Evolutionary conservation across 2,329 filamentous ascomycete species (phyloP), one percentile per base, ranked within the genome.

Genomic region (Tolypocladium guangdongense): DNA sequence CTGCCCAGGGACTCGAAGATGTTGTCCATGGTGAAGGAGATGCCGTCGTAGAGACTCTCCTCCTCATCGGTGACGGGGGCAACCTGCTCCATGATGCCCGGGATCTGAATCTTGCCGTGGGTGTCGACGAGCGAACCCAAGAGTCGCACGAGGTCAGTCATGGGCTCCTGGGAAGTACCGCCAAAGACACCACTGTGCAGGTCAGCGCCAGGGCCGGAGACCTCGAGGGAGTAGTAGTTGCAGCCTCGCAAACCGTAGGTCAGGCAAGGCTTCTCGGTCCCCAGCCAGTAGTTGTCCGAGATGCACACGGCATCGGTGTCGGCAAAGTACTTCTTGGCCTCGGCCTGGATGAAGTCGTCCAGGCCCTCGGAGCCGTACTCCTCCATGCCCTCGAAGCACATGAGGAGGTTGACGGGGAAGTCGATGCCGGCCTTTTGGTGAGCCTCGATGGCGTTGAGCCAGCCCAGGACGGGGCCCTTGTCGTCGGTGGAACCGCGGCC

Each of bases 301-400:
- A 99, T 99, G 75, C 93, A 99, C 56, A 97, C 90, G 7, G 91
- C 93, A 61, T 99, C 93, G 37, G 90, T 84, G 64, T 96, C 92
- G 65, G 90, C 90, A 76, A 99, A 99, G 78, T 86, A 97, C 64
- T 88, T 87, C 75, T 95, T 90, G 60, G 87, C 90, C 74, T 99
- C 93, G 48, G 82, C 85, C 61, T 87, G 80, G 72, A 99, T 96
- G 60, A 97, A 87, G 62, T 96, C 92, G 66, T 99, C 93, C 53
- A 99, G 80, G 38, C 93, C 93, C 69, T 97, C 92, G 0, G 91
- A 96, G 50, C 93, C 93, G 69, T 95, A 96, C 76, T 99, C 93
- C 75, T 99, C 93, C 93, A 99, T 99, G 49, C 93, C 93, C 78
- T 99, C 93, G 63, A 99, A 97, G 78, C 93, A 99, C 89, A 96